phyloP scores from a whole-genome alignment of 2,329 filamentous ascomycete species.

The Fusarium tupiense region DNA sequence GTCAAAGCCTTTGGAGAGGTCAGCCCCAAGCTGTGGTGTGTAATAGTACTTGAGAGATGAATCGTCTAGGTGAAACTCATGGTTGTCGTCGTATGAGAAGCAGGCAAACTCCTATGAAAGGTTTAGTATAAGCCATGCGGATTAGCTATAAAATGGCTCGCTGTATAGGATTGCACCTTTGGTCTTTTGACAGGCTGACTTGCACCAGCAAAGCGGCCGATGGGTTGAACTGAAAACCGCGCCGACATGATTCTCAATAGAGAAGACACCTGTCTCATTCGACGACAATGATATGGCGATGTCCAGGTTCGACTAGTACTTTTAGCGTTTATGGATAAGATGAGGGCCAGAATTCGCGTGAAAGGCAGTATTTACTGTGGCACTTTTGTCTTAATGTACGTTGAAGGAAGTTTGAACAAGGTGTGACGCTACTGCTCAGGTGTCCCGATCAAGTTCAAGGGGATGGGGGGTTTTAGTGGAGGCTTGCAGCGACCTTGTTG shows the following conservation, averaged over 20 bases:
- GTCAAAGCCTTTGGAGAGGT: slow-evolving; percentile 84
- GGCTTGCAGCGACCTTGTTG: neutral
- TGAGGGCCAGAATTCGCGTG: neutral
- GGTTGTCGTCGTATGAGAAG: slow-evolving; percentile 92
- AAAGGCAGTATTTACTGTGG: neutral
- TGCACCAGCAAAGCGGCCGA: slow-evolving; percentile 72
- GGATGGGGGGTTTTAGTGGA: neutral
- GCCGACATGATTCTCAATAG: slow-evolving; percentile 39
- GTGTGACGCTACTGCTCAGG: slow-evolving; percentile 1
- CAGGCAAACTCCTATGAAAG: slow-evolving; percentile 79
- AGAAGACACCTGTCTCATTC: neutral
- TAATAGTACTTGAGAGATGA: slow-evolving; percentile 91
- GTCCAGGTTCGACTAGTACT: neutral
- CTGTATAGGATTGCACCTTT: slow-evolving; percentile 61
- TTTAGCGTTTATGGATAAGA: neutral
- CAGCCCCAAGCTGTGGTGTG: slow-evolving; percentile 73
- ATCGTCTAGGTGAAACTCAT: slow-evolving; percentile 78
- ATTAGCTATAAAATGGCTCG: neutral
- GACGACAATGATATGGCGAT: neutral
- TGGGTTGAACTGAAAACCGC: slow-evolving; percentile 74
- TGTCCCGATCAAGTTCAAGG: slow-evolving; percentile 2
- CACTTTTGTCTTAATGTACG: neutral
- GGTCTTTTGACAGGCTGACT: slow-evolving; percentile 79
- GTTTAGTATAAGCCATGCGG: slow-evolving; percentile 3
- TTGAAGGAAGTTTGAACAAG: neutral